These are phyloP conservation scores for Arabidopsis arenosa DNA, from an alignment of 345 rosid species.

Conservation along the genomic window DNA sequence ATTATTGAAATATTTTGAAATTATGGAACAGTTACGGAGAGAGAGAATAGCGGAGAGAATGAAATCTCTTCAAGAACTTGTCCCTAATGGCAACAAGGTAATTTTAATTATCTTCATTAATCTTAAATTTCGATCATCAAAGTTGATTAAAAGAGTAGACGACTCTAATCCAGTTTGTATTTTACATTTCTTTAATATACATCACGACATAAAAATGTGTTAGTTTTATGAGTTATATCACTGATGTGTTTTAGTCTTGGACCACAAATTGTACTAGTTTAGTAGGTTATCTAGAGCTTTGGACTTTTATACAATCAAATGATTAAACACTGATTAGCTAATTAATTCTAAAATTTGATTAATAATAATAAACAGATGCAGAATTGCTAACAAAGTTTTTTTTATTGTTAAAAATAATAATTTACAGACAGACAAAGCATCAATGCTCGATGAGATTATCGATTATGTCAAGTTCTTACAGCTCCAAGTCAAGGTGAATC, in stretches of 20 bases:
- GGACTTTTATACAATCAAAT: constrained; percentile 45
- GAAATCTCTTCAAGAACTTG: constrained; percentile 97
- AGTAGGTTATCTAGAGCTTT: constrained; percentile 35
- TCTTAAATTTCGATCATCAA: neutral
- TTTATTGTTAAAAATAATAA: constrained; percentile 35
- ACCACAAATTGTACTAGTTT: constrained; percentile 36
- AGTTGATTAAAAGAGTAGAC: neutral
- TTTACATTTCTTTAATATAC: neutral
- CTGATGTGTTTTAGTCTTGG: constrained; percentile 39
- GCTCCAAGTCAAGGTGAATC: constrained; percentile 97
- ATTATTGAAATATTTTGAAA: constrained; percentile 18
- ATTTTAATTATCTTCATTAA: neutral
- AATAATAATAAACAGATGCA: neutral
- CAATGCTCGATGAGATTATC: constrained; percentile 99
- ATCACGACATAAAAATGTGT: neutral
- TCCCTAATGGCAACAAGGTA: constrained; percentile 98
- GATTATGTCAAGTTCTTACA: constrained; percentile 98
- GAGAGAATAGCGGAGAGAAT: constrained; percentile 98
- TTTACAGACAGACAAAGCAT: constrained; percentile 99
- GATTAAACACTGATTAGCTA: constrained; percentile 47
- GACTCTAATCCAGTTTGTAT: neutral
- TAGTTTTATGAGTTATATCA: neutral
- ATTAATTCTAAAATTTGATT: neutral
- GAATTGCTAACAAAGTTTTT: constrained; percentile 25
- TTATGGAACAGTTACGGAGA: constrained; percentile 74